Evolutionary conservation across 2,329 filamentous ascomycete genomes (phyloP), one percentile per base, ranked within the genome.

Genomic region (Teratosphaeria nubilosa): DNA sequence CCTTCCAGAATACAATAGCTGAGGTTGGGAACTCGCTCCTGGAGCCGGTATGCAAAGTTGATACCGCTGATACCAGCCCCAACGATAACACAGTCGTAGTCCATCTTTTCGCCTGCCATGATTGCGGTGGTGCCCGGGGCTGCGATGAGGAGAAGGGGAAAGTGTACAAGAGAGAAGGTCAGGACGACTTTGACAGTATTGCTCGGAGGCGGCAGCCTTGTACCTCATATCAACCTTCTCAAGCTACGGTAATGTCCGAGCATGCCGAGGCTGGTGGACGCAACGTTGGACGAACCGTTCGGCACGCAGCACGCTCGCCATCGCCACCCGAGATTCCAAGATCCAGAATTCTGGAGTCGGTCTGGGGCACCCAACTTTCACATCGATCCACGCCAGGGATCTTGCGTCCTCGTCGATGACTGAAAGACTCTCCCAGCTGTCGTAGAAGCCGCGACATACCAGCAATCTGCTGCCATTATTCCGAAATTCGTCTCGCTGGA

Each of bases 41-140:
- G 71, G 6, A 74, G 59, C 27, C 85, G 82, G 66, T 91, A 90
- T 14, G 82, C 87, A 13, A 84, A 78, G 64, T 90, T 90, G 74
- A 91, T 86, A 56, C 88, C 88, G 5, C 86, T 86, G 56, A 91
- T 83, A 11, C 88, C 87, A 1, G 86, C 86, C 6, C 88, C 87
- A 54, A 91, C 74, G 63, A 91, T 83, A 65, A 88, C 61, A 32
- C 77, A 67, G 62, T 78, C 76, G 63, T 70, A 75, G 58, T 63
- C 67, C 41, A 48, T 10, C n/a, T 48, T 24, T 22, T 20, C 41
- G 41, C 20, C n/a, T 24, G 41, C 41, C 41, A 48, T 48, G 20
- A 22, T 48, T 6, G 41, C 41, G 20, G 20, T 48, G 16, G 7
- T 48, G 41, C 13, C 16, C 34, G 27, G 27, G 27, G 27, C 5